These are phyloP conservation scores for Fusarium buxicola DNA, from an alignment of 2,329 filamentous ascomycete genomes.

Conservation along the genomic window DNA sequence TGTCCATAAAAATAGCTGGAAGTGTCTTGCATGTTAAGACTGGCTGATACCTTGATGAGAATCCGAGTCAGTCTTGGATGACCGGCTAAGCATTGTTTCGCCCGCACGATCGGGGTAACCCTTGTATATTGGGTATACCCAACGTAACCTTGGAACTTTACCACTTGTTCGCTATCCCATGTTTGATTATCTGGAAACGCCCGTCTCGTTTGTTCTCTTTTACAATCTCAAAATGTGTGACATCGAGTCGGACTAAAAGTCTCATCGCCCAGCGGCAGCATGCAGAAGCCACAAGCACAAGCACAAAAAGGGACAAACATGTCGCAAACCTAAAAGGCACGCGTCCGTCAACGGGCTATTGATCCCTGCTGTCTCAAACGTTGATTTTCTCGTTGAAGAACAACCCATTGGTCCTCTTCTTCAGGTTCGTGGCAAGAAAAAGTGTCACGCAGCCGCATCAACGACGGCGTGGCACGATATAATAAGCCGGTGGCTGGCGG, in stretches of 20 bases:
- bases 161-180: background rate
- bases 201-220: background rate
- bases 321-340: background rate
- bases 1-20: too few species aligned
- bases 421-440: slow-evolving; percentile 4
- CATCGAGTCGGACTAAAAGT: background rate
- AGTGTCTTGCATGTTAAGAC: too few species aligned
- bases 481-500: slow-evolving; percentile 16
- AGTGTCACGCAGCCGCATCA: slow-evolving; percentile 1
- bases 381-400: background rate
- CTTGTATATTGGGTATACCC: background rate
- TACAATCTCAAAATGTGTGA: background rate
- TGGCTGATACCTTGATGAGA: too few species aligned
- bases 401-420: background rate
- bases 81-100: too few species aligned
- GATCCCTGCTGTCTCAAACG: background rate
- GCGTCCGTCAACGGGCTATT: background rate
- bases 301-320: background rate
- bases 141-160: background rate
- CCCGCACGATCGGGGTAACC: too few species aligned
- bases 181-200: background rate
- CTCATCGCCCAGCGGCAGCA: background rate
- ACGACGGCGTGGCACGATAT: slow-evolving; percentile 21
- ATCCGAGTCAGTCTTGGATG: too few species aligned
- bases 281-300: slow-evolving; percentile 3